Conservation (phyloP, 805 yeast genomes). For the Kuraishia borneana region DNA sequence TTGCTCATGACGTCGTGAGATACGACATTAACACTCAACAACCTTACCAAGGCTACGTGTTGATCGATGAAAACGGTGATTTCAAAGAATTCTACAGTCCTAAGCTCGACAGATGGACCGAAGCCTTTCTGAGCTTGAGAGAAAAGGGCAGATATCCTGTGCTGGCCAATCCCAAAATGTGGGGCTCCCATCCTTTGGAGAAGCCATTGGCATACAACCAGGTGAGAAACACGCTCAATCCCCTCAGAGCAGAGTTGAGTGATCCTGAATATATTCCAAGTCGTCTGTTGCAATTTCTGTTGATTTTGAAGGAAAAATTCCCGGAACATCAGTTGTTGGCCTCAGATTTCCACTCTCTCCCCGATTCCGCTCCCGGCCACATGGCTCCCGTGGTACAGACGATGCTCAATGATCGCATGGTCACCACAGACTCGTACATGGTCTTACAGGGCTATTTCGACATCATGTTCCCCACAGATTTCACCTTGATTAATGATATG, state of each 20-base stretch:
- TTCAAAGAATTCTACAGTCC: conserved; percentile 64
- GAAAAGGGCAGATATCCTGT: conserved; percentile 31
- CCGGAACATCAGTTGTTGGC: conserved; percentile 69
- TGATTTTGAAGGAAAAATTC: conserved; percentile 48
- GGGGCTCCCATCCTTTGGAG: conserved; percentile 46
- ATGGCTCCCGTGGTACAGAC: conserved; percentile 78
- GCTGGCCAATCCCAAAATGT: conserved; percentile 13
- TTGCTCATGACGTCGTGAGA: conserved; percentile 71
- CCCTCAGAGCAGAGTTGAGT: conserved; percentile 55
- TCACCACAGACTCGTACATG: conserved; percentile 66
- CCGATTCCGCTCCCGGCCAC: conserved; percentile 43
- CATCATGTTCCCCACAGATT: conserved; percentile 80
- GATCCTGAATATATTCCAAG: conserved; percentile 81
- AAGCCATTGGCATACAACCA: conserved; percentile 31
- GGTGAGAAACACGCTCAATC: conserved; percentile 41
- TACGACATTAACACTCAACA: conserved; percentile 57
- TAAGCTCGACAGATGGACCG: conserved; percentile 44
- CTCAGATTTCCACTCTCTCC: conserved; percentile 53
- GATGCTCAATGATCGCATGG: conserved; percentile 52
- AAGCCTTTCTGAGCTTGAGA: conserved; percentile 44
- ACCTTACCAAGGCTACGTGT: conserved; percentile 72
- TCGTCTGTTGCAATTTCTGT: conserved; percentile 51
- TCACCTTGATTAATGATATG: conserved; percentile 45
- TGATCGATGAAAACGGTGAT: conserved; percentile 62
- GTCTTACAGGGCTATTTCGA: conserved; percentile 80